Base-by-base conservation (phyloP, 2,329 filamentous ascomycete species). In the Fonsecaea multimorphosa region DNA sequence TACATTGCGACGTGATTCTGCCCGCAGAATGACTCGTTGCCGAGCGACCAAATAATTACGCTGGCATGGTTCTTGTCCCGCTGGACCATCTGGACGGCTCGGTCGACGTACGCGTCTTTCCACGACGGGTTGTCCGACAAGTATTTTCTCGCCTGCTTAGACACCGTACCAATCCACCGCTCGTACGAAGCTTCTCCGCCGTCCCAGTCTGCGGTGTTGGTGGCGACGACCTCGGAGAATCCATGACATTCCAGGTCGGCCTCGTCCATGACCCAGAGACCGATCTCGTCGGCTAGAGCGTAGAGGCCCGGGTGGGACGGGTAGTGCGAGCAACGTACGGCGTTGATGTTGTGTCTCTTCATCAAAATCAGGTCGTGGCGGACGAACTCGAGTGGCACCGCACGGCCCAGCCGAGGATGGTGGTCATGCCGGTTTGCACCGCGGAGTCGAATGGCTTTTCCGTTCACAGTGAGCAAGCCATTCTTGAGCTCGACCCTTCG, bases 21-120 rank as follows among this genome's bases (percentile, higher is more conserved):
- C 0, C 89, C 89, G 71, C 89, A 91, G 73, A 90, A 91, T 0
- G 89, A 85, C 73, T 92, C 89, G 72, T 92, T 92, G 0, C 89
- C 90, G 0, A 92, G 80, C 53, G 86, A 89, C 90, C 90, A 92
- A 46, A 91, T 85, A 55, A 92, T 86, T 56, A 92, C 81, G n/a
- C 83, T 88, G 0, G 89, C 76, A 69, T 91, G 87, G 64, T 91
- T 89, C 77, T 90, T 90, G 75, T 91, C 89, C 16, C 90, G 82
- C 71, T 87, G 83, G 0, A 92, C 81, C 62, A 91, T 77, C 62
- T 89, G 86, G 34, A 80, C 77, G 63, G 87, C 86, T 2, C 90
- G 85, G 74, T 92, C 89, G 1, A 92, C 73, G 67, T 92, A 92
- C 0, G 88, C 87, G 1, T 81, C 82, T 61, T 89, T 70, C 76